phyloP scores from a whole-genome alignment of 2,329 filamentous ascomycete species.

The Fusarium pseudograminearum region DNA sequence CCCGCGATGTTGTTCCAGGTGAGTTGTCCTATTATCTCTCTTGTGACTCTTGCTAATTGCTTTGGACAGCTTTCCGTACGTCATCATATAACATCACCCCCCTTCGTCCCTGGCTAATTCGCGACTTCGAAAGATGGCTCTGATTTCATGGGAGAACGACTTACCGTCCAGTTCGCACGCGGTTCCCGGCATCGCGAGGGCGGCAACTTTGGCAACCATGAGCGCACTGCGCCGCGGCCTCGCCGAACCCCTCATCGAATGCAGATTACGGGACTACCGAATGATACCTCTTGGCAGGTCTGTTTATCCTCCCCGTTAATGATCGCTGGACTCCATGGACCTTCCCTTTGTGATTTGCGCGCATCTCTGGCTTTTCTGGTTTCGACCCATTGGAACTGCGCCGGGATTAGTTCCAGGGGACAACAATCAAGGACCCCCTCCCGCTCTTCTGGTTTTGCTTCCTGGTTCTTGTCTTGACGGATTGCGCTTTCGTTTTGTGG shows the following conservation, averaged over 20 bases:
- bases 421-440: constrained; percentile 47
- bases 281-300: constrained; percentile 99
- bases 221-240: constrained; percentile 76
- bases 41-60: constrained; percentile 40
- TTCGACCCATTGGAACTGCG: constrained; percentile 46
- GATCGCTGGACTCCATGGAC: constrained; percentile 61
- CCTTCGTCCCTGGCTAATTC: constrained; percentile 44
- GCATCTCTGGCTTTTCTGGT: constrained; percentile 49
- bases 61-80: constrained; percentile 69
- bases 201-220: constrained; percentile 63
- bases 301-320: constrained; percentile 76
- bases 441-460: constrained; percentile 45
- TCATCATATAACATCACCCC: constrained; percentile 48
- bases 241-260: constrained; percentile 96
- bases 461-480: constrained; percentile 55
- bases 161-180: constrained; percentile 98
- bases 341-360: constrained; percentile 48
- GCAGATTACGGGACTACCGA: constrained; percentile 96
- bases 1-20: constrained; percentile 98
- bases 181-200: constrained; percentile 73
- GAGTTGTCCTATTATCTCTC: constrained; percentile 55
- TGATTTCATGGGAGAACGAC: constrained; percentile 96
- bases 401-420: constrained; percentile 47
- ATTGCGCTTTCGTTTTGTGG: constrained; percentile 53
- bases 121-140: constrained; percentile 78